Evolutionary conservation across 1,139 yeast genomes (phyloP), one percentile per base, ranked within the genome.

Genomic region (Suhomyces bribrorum): DNA sequence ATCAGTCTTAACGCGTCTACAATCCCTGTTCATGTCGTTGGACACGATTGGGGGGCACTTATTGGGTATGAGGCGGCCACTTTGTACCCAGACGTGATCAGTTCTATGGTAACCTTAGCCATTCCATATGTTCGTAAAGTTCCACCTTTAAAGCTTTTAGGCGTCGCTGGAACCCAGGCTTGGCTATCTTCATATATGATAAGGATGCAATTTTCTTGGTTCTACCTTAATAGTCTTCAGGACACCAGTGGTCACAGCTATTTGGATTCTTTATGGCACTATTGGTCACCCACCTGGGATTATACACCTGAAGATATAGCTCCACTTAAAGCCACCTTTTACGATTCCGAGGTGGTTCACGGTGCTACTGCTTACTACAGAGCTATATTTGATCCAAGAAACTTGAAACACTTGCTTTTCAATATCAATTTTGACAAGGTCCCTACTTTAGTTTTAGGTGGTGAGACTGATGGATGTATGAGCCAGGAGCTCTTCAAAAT

Each of bases 41-140:
- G 75, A 7, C 77, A 71, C 46, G 77, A 71, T 49, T 71, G 77
- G 77, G 77, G 77, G 18, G 75, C 77, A 2, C 52, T 68, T 17
- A 54, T 61, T 23, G 49, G 67, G 9, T 69, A 59, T 50, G 66
- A 66, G 44, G 53, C 69, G 2, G 69, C 74, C 2, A 53, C 56
- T 27, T 36, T 61, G 39, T 69, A 58, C 40, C 76, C 76, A 0
- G 66, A 67, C 7, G 44, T 59, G 37, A 47, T 71, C 16, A 53
- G 67, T 2, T 63, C 70, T n/a, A 54, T 62, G 45, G 66, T 57
- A 11, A 57, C 68, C 9, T 48, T 71, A 52, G 73, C 75, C 5
- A 70, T 71, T 40, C 77, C 77, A 2, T 66, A 64, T 37, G 33
- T 69, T 14, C 41, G 60, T 5, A 62, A 62, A 31, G 36, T 69